phyloP scores from a whole-genome alignment of 352 stramenopile genomes.

The Globisporangium iwayamae region DNA sequence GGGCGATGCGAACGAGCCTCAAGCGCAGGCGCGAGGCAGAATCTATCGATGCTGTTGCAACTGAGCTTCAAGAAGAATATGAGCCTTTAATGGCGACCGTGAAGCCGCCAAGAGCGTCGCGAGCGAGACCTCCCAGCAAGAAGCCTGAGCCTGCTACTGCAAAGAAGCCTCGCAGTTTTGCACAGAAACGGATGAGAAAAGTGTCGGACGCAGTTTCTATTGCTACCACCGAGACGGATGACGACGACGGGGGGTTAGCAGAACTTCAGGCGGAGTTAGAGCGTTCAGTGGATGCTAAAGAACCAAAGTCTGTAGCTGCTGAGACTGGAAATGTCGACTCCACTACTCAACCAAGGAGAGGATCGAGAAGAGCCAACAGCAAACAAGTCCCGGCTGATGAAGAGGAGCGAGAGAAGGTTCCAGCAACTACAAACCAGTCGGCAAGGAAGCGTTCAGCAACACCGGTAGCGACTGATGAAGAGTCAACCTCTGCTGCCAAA shows the following conservation, averaged over 20 bases:
- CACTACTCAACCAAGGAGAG: background rate
- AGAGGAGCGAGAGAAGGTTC: background rate
- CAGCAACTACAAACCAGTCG: background rate
- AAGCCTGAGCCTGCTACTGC: background rate
- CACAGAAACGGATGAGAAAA: background rate
- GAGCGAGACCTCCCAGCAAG: background rate
- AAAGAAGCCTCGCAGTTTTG: background rate
- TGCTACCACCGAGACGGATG: constrained; percentile 19
- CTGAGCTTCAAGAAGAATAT: constrained; percentile 8
- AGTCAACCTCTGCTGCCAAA: too few species aligned
- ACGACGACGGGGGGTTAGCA: constrained; percentile 23
- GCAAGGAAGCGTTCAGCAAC: background rate
- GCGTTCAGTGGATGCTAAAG: background rate
- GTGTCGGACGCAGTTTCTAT: constrained; percentile 17
- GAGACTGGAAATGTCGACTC: constrained; percentile 3
- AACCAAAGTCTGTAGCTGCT: background rate
- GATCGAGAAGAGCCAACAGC: background rate
- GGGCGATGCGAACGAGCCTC: background rate
- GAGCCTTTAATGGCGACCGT: background rate
- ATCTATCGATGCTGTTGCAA: background rate
- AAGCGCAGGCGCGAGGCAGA: background rate
- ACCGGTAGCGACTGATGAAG: background rate
- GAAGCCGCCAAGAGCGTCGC: constrained; percentile 12
- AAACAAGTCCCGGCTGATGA: background rate
- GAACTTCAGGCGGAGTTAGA: constrained; percentile 32